Evolutionary conservation across 225 moss, liverwort and hornwort species (phyloP), one percentile per base, ranked within the genome.

Genomic region (Neckera pumila): DNA sequence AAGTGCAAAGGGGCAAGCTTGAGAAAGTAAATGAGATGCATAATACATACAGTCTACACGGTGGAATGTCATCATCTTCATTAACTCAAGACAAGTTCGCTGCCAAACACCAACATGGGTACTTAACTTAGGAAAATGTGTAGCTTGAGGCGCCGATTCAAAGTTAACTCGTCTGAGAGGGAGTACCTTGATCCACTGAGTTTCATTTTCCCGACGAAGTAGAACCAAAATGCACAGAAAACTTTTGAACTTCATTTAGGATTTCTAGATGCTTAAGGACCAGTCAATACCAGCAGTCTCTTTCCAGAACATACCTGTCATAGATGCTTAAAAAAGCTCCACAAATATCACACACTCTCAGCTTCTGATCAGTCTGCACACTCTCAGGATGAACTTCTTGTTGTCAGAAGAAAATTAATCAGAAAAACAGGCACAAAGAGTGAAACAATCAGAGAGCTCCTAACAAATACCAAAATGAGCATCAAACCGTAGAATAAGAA

Each of bases 311-410:
- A 86, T 83, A 97, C 97, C 96, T 98, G 92, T 98, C 98, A 90
- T 98, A 98, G 81, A 98, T 98, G 90, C 98, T 98, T 90, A 98
- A 88, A 87, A 98, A 98, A 14, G 98, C 98, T 91, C 98, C 98
- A 84, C 98, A 98, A 84, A 98, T 98, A 80, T 98, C 98, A 93
- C 97, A 98, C 33, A 98, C 98, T 87, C 98, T 93, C 76, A 97
- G 95, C 92, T 98, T 98, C 87, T 98, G 98, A 85, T 98, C 98
- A 66, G 96, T 94, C 98, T 98, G 97, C 90, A 67, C 90, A 54
- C n/a, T 67, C 67, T 30, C 45, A 85, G 79, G 66, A 57, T 65
- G 40, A 82, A 25, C 31, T 49, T 54, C 21, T 58, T 40, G 60
- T 78, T 97, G 96, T 90, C 58, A 89, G 57, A 36, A 90, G 18